Base-by-base conservation (phyloP, 257 asterid genomes). In the Lycium ferocissimum region DNA sequence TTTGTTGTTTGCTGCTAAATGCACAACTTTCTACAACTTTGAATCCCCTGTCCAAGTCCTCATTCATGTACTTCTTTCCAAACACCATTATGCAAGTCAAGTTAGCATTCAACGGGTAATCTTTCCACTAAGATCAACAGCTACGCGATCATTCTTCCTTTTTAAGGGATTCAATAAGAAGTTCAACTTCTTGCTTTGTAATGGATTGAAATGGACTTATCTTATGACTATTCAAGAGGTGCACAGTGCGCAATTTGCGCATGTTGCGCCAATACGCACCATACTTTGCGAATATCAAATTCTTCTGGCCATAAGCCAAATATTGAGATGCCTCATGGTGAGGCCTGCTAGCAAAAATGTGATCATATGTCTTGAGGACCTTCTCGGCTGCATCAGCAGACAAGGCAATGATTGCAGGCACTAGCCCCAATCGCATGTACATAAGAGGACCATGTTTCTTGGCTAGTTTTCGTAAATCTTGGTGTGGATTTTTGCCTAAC, bases 381-480 rank as follows among this genome's bases (percentile, higher is more conserved):
- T 43, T 67, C 72, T 83, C 83, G 10, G 84, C 88, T 0, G 83
- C 79, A 26, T 78, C 80, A 18, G 85, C 43, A 0, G 89, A 88
- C 0, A 87, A 88, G 43, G 33, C 82, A n/a, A n/a, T n/a, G n/a
- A n/a, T n/a, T n/a, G n/a, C n/a, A n/a, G 89, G 91, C 40, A 88
- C 83, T 3, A 54, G 61, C 1, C 88, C 91, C 10, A 86, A n/a
- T 1, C 53, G 73, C 75, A 88, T 38, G 26, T 61, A 33, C 89
- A 88, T 86, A 2, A 88, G 59, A 1, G 91, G 84, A 58, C 91
- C 91, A 45, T 88, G 78, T 69, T 84, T 86, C 3, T 75, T 78
- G 65, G 91, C 85, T 51, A 88, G 53, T 10, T 82, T 80, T 5
- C 47, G 33, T 9, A 88, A 35, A 82, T 84, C 81, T 76, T 84